A percentile compares a stretch with the other conserved stretches of the same genome.
phyloP scores from a whole-genome alignment of 306 rosid species.

The Bauhinia variegata region DNA sequence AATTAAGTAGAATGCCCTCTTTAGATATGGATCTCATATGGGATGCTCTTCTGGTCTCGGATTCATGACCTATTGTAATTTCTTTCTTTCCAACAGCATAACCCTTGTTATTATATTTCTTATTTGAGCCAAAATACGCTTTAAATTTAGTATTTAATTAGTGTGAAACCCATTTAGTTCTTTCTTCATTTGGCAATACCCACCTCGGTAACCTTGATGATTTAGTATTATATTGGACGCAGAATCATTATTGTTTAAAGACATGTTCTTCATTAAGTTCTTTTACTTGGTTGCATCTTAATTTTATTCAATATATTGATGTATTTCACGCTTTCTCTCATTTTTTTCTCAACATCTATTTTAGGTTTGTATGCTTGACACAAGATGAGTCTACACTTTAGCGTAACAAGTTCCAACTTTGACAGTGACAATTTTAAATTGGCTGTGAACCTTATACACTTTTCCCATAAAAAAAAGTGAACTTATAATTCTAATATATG shows the following conservation, averaged over 20 bases:
- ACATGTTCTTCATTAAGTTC: background rate
- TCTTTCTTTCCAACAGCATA: constrained; percentile 13
- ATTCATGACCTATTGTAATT: constrained; percentile 44
- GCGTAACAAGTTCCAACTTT: no score
- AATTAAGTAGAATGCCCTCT: constrained; percentile 91
- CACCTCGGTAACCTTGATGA: constrained; percentile 6
- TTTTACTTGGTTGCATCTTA: background rate
- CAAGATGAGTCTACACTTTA: no score
- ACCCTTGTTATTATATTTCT: background rate
- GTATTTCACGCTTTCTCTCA: no score
- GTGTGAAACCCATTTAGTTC: constrained; percentile 4
- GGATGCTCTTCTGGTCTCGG: constrained; percentile 84
- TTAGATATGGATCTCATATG: constrained; percentile 93
- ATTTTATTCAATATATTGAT: background rate
- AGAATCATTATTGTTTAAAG: background rate
- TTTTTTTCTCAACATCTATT: no score
- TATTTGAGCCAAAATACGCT: background rate
- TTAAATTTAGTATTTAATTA: background rate
- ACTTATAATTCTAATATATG: no score
- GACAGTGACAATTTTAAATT: no score
- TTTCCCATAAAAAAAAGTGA: no score
- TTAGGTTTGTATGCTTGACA: no score
- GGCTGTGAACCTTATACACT: no score
- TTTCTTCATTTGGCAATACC: constrained; percentile 32
- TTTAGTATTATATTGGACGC: constrained; percentile 10